A percentile compares a stretch with the other conserved stretches of the same genome.
Evolutionary conservation across 495 filamentous ascomycete genomes (phyloP).

Genomic region (Penicillium manginii): DNA sequence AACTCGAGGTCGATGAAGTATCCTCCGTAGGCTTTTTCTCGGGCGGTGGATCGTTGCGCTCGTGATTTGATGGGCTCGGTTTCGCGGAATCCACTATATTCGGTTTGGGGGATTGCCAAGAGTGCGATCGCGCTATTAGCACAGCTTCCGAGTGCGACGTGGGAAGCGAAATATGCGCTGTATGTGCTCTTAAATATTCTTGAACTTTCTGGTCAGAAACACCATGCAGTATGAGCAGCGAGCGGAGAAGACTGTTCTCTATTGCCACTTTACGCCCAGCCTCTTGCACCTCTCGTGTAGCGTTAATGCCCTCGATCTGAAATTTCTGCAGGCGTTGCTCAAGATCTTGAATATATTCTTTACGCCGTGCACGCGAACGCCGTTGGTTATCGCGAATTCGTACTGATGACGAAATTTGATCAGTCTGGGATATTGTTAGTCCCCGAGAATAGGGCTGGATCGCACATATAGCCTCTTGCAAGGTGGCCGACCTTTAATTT

Average conservation of each 20-base stretch:
- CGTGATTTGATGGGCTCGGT: conserved; percentile 10
- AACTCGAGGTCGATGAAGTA: conserved; percentile 7
- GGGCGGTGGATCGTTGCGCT: conserved; percentile 9
- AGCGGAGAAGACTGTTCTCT: conserved; percentile 63
- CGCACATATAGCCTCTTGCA: conserved; percentile 1
- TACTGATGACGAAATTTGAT: conserved; percentile 12
- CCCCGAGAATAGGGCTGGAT: conserved; percentile 3
- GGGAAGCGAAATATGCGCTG: conserved; percentile 11
- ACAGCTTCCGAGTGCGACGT: conserved; percentile 10
- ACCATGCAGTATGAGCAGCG: conserved; percentile 41
- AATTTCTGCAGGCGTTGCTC: conserved; percentile 60
- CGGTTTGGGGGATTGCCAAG: conserved; percentile 4
- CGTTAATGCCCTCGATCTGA: conserved; percentile 59
- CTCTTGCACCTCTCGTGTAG: conserved; percentile 62
- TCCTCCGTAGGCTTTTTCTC: conserved; percentile 7
- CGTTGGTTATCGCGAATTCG: conserved; percentile 68
- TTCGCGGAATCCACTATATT: conserved; percentile 5
- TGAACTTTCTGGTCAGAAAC: conserved; percentile 16
- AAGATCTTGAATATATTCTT: conserved; percentile 69
- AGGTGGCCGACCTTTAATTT: not conserved
- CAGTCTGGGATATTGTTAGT: conserved; percentile 1
- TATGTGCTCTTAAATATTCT: conserved; percentile 17
- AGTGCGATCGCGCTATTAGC: conserved; percentile 4
- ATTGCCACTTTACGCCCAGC: conserved; percentile 65
- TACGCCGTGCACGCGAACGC: conserved; percentile 68